These are phyloP conservation scores for Teratosphaeria gauchensis DNA, from an alignment of 2,329 filamentous ascomycete species.

Conservation along the genomic window DNA sequence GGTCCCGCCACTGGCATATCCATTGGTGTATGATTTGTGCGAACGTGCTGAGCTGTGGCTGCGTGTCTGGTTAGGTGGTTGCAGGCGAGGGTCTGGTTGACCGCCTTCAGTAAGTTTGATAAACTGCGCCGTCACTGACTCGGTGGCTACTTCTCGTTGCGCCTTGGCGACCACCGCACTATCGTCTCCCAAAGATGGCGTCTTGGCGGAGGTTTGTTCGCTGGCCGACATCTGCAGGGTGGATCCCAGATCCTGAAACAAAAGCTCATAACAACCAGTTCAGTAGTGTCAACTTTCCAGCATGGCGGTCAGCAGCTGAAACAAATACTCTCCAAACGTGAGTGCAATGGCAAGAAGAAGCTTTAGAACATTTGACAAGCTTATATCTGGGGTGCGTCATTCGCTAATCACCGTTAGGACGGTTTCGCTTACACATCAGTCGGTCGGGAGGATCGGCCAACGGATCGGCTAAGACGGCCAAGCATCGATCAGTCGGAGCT, in stretches of 20 bases:
- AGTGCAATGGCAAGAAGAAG: background rate
- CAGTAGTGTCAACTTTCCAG: background rate
- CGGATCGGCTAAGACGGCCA: background rate
- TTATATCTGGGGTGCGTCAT: background rate
- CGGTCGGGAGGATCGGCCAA: background rate
- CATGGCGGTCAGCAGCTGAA: background rate
- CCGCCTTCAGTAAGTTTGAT: background rate
- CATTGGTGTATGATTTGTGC: slow-evolving; percentile 21
- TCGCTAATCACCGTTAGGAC: background rate
- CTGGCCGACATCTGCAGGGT: background rate
- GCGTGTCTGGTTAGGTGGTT: slow-evolving; percentile 3
- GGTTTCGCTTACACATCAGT: background rate
- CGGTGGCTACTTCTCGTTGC: background rate
- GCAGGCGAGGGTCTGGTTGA: background rate
- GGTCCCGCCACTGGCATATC: slow-evolving; percentile 13
- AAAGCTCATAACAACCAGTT: background rate
- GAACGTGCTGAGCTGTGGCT: slow-evolving; percentile 19
- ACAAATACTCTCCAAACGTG: background rate
- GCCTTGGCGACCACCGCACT: background rate
- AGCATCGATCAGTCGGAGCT: background rate
- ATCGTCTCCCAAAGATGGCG: background rate
- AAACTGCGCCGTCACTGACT: background rate
- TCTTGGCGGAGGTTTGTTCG: background rate
- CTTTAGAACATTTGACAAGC: background rate
- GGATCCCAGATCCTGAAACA: background rate